Evolutionary conservation across 352 stramenopile genomes (phyloP), one percentile per base, ranked within the genome.

Genomic region (Elongisporangium undulatum): DNA sequence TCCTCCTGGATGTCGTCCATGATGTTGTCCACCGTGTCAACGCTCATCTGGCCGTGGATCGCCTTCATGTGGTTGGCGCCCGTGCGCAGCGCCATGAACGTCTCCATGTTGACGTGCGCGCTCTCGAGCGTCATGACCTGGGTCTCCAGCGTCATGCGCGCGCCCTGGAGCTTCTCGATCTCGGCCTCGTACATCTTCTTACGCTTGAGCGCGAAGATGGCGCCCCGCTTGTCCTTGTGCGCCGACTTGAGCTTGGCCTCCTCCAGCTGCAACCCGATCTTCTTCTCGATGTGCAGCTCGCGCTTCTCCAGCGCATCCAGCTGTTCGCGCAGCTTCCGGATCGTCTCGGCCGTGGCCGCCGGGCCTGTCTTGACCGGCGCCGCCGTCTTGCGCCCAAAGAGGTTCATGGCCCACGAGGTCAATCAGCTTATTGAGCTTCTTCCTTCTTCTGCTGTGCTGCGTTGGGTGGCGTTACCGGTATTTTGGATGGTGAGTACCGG

Each of bases 151-250:
- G 95, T 99, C 89, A 99, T 98, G 64, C 97, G 95, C 20, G 97
- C 86, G 53, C 91, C 90, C 69, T 98, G 85, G 60, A 99, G 97
- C 82, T 99, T 99, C 67, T 98, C 95, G 49, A 98, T 89, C 72
- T 99, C 96, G 48, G 89, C 84, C 69, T 99, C 96, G 69, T 98
- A 98, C 77, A 99, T 95, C 65, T 99, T 99, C 86, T 99, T 99
- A 64, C 95, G 89, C 78, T 99, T 99, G 48, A 99, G 87, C 52
- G 93, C 92, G 72, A 98, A 99, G 49, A 99, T 88, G 24, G 97
- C 97, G 56, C 96, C 96, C 69, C 96, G 96, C 63, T 99, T 99
- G 82, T 99, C 96, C 63, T 98, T 98, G 48, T 85, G 87, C 13
- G 85, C 87, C 75, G 96, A 98, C 73, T 99, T 99, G 45, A 85